These are phyloP conservation scores for Gaertneriomyces sp. DNA, from an alignment of 192 early-diverging fungal genomes.

Conservation along the genomic window DNA sequence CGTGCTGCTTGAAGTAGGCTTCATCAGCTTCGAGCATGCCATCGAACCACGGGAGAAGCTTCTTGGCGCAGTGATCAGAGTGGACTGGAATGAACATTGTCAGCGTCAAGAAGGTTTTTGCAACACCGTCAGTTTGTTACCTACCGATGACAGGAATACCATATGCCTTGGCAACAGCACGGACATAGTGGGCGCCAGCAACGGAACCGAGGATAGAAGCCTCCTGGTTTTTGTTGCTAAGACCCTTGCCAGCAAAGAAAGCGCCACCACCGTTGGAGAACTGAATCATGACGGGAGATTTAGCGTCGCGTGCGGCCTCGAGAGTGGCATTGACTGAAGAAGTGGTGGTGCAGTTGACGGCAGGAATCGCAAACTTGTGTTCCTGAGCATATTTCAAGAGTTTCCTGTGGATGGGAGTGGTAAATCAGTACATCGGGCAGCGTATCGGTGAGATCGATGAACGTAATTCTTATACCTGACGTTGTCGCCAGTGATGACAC, in stretches of 20 bases:
- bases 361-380: constrained; percentile 90
- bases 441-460: too few relatives aligned
- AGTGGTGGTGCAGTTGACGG: constrained; percentile 93
- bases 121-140: constrained; percentile 17
- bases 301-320: constrained; percentile 90
- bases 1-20: constrained; percentile 87
- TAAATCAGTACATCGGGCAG: neutral
- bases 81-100: constrained; percentile 51
- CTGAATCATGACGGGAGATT: constrained; percentile 92
- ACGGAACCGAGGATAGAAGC: constrained; percentile 88
- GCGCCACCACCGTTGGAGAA: constrained; percentile 92
- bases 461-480: constrained; percentile 57
- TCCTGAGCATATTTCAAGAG: constrained; percentile 54
- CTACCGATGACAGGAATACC: constrained; percentile 65
- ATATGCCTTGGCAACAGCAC: constrained; percentile 77
- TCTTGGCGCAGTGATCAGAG: constrained; percentile 96
- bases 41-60: constrained; percentile 96
- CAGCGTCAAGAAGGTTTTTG: constrained; percentile 9
- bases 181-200: constrained; percentile 84
- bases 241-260: constrained; percentile 90
- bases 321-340: constrained; percentile 89
- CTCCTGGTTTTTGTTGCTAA: constrained; percentile 81
- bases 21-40: constrained; percentile 95
- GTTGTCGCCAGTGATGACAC: constrained; percentile 91
- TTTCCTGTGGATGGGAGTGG: constrained; percentile 26